Conservation (phyloP, 345 rosid species). For the Cardamine occulta region DNA sequence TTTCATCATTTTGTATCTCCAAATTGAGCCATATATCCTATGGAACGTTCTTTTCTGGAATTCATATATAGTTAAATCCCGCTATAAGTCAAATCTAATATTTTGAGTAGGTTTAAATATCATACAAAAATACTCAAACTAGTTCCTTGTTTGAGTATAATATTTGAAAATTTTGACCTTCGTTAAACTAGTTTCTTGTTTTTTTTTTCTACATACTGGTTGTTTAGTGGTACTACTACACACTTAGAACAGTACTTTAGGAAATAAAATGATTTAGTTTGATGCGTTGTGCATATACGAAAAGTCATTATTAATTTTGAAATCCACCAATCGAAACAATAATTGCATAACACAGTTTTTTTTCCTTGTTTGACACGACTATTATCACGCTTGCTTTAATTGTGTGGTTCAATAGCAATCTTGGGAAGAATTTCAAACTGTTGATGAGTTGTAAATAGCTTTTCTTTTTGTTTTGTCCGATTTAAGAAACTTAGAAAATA, state of each 20-base stretch:
- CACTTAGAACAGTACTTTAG: too few relatives aligned
- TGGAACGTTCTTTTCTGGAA: not conserved
- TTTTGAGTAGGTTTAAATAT: not conserved
- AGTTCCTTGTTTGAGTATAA: too few relatives aligned
- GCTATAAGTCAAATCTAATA: not conserved
- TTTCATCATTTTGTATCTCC: not conserved
- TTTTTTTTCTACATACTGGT: too few relatives aligned
- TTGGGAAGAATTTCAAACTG: slow-evolving; percentile 2
- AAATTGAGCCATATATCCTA: not conserved
- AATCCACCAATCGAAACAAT: slow-evolving; percentile 23
- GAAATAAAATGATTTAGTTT: not conserved
- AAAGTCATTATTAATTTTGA: not conserved
- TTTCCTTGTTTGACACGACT: not conserved
- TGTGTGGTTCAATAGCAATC: slow-evolving; percentile 38
- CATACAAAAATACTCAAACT: not conserved
- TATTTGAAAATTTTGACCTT: not conserved
- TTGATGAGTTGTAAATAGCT: slow-evolving; percentile 18
- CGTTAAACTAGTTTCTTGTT: too few relatives aligned
- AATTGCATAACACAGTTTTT: not conserved
- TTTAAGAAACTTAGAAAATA: not conserved
- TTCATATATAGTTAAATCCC: not conserved
- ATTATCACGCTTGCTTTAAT: slow-evolving; percentile 31
- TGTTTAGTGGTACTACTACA: not conserved
- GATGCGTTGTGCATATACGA: not conserved
- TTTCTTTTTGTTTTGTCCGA: not conserved